These are phyloP conservation scores for Cardiospermum halicacabum DNA, from an alignment of 345 rosid genomes.

Conservation along the genomic window DNA sequence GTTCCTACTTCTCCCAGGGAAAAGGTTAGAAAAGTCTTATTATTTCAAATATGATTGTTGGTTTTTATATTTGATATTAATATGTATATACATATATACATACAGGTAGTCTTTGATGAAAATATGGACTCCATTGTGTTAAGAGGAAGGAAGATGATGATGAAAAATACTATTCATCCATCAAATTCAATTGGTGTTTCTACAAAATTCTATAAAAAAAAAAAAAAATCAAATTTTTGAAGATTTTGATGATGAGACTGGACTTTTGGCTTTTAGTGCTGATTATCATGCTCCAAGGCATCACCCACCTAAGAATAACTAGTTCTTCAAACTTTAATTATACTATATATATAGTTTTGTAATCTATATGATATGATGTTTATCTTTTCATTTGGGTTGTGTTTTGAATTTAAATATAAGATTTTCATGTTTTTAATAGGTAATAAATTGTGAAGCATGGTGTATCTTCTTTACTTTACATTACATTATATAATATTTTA, in stretches of 20 bases:
- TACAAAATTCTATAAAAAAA: no score
- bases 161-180: conserved; percentile 9
- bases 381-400: no score
- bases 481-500: no score
- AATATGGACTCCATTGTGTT: not conserved
- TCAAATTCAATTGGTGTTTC: no score
- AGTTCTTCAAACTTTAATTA: conserved; percentile 1
- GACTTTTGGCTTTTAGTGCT: conserved; percentile 59
- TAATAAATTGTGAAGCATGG: not conserved
- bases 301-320: conserved; percentile 83
- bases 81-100: not conserved
- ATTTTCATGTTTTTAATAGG: not conserved
- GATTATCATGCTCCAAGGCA: conserved; percentile 72
- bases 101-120: not conserved
- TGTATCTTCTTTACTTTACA: no score
- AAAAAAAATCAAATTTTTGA: conserved; percentile 4
- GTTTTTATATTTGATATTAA: not conserved
- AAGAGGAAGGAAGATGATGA: conserved; percentile 17
- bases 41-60: not conserved
- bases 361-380: not conserved
- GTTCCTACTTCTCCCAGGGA: conserved; percentile 4
- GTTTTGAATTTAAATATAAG: no score
- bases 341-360: not conserved
- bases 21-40: not conserved
- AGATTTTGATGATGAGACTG: conserved; percentile 34